phyloP scores from a whole-genome alignment of 306 rosid species.

The Vigna angularis region DNA sequence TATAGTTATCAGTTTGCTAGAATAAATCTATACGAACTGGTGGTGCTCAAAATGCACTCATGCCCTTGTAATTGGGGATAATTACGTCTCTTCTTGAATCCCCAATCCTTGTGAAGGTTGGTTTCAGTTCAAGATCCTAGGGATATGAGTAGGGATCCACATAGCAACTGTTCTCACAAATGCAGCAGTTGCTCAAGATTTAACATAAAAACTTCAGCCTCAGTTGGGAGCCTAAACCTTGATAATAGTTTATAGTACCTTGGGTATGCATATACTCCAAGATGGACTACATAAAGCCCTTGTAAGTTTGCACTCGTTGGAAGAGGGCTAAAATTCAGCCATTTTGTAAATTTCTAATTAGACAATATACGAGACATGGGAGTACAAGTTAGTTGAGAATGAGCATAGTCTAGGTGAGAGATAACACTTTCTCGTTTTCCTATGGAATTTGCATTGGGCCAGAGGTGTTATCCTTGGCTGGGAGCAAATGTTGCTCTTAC shows the following conservation, averaged over 20 bases:
- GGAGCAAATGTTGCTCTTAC: too few relatives aligned
- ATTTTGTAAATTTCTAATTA: not conserved
- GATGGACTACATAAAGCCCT: not conserved
- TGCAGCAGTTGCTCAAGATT: slow-evolving; percentile 12
- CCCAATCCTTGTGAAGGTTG: slow-evolving; percentile 5
- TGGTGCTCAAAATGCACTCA: slow-evolving; percentile 12
- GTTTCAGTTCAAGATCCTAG: slow-evolving; percentile 20
- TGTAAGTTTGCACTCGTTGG: not conserved
- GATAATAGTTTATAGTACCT: not conserved
- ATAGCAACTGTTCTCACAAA: slow-evolving; percentile 1
- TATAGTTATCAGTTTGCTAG: slow-evolving; percentile 18
- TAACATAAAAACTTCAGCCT: slow-evolving; percentile 5
- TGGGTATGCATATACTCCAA: not conserved
- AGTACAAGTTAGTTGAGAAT: not conserved
- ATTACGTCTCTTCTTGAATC: not conserved
- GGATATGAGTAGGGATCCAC: not conserved
- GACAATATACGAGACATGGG: not conserved
- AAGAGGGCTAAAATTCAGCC: not conserved
- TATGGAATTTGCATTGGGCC: too few relatives aligned
- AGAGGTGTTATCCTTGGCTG: too few relatives aligned
- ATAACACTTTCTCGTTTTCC: not conserved
- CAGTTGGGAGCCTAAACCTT: slow-evolving; percentile 1
- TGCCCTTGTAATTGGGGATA: slow-evolving; percentile 29
- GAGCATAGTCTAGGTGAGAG: not conserved
- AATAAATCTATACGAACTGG: not conserved